Percentiles rank a stretch among this genome's conserved stretches.
Evolutionary conservation across 2,329 filamentous ascomycete species (phyloP).

Genomic region (Talaromyces piceae): DNA sequence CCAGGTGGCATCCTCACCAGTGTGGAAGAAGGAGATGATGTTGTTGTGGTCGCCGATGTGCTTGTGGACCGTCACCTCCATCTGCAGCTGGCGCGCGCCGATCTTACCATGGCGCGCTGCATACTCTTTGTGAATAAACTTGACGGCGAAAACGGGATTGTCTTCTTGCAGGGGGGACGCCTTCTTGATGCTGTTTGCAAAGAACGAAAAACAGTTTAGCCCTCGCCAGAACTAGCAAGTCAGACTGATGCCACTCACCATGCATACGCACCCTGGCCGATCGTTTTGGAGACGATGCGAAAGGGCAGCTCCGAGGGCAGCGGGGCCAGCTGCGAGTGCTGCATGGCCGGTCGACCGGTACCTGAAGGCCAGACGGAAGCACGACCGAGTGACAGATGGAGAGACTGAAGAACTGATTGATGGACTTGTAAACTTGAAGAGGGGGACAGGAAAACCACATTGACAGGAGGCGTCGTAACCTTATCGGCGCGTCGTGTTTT

Average conservation of each 20-base stretch:
- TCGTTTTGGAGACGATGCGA: conserved; percentile 89
- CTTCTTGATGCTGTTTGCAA: conserved; percentile 89
- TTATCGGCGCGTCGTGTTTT: not conserved
- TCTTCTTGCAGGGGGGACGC: conserved; percentile 64
- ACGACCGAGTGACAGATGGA: no score
- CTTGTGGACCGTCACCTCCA: conserved; percentile 85
- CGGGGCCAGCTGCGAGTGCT: conserved; percentile 81
- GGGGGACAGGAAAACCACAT: no score
- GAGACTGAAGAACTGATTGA: no score
- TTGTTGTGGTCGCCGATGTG: conserved; percentile 85
- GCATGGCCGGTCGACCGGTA: no score
- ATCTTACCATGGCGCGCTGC: conserved; percentile 83
- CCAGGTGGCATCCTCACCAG: conserved; percentile 79
- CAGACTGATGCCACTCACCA: conserved; percentile 52
- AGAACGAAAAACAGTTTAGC: no score
- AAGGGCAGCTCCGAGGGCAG: conserved; percentile 81
- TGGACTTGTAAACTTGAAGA: no score
- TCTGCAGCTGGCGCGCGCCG: conserved; percentile 77
- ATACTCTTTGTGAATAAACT: conserved; percentile 97
- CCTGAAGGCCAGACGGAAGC: no score
- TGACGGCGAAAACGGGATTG: conserved; percentile 85
- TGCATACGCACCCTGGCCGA: conserved; percentile 93
- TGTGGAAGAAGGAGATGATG: conserved; percentile 86
- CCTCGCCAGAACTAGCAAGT: no score
- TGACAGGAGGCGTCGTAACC: no score